Evolutionary conservation across 2,329 filamentous ascomycete genomes (phyloP), one percentile per base, ranked within the genome.

Genomic region (Epichloe gansuensis): DNA sequence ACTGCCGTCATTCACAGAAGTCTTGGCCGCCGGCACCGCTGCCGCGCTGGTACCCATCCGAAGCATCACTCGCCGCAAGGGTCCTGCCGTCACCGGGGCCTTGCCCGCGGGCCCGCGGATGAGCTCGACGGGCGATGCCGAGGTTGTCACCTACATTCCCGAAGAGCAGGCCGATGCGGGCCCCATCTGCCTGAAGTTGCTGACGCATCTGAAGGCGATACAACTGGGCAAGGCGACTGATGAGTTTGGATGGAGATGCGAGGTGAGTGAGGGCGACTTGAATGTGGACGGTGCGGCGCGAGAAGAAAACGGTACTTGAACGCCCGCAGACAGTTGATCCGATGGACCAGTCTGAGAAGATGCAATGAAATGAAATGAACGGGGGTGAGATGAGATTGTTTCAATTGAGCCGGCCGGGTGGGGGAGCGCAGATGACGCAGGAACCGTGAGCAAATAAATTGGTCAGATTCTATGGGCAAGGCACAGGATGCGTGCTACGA

Each of bases 1-100:
- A 62, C 72, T 83, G 17, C 68, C 73, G 11, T 59, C 63, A 51
- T 80, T 80, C 60, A 66, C 63, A 49, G 91, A 97, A 69, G 83
- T 98, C 50, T 83, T 96, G 70, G 93, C 91, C 4, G 91, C 90
- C 3, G 91, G 91, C 1, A 97, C 91, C 0, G 91, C 91, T 0
- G 91, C 91, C 0, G 88, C 88, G 0, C 75, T 98, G 51, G 91
- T 97, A 3, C 91, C 91, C 1, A 93, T 96, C 68, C 86, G 86
- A 56, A 93, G 87, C 60, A 95, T 97, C 66, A 93, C 88, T 3
- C 82, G 90, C 62, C 78, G 74, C 44, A 56, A 71, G 46, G 58
- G 65, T 6, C 17, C 34, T 17, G 38, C 28, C n/a, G 31, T 3
- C 15, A 13, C 17, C 49, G 56, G 38, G 21, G 38, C 49, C 13